A percentile compares a stretch with the other conserved stretches of the same genome.
phyloP scores from a whole-genome alignment of 2,329 filamentous ascomycete genomes.

The Botrytis fabae region DNA sequence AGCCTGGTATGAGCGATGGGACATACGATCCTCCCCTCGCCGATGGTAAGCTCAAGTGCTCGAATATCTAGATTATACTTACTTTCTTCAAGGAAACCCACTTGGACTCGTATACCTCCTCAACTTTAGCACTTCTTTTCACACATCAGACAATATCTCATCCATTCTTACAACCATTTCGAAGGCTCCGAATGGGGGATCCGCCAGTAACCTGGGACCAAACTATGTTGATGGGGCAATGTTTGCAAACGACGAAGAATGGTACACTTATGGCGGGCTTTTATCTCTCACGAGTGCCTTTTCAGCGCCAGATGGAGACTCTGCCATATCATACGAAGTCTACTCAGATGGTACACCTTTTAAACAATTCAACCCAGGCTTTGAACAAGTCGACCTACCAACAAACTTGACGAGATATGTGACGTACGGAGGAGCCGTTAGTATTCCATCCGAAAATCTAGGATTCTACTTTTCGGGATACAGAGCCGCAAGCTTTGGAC shows the following conservation, averaged over 20 bases:
- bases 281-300: conserved; percentile 42
- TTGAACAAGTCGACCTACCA: conserved; percentile 41
- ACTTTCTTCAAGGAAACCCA: conserved; percentile 48
- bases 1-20: conserved; percentile 51
- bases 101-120: conserved; percentile 56
- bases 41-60: conserved; percentile 46
- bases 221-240: conserved; percentile 63
- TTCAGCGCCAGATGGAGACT: conserved; percentile 45
- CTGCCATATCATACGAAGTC: conserved; percentile 52
- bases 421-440: conserved; percentile 63
- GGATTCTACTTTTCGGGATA: conserved; percentile 72
- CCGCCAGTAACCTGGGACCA: conserved; percentile 53
- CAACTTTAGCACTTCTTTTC: conserved; percentile 59
- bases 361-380: neutral
- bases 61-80: conserved; percentile 10
- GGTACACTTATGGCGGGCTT: conserved; percentile 65
- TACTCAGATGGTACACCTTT: conserved; percentile 53
- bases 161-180: conserved; percentile 50
- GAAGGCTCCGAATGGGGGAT: conserved; percentile 49
- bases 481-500: conserved; percentile 51
- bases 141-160: conserved; percentile 54
- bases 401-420: conserved; percentile 58
- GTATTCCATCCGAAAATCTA: conserved; percentile 67
- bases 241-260: conserved; percentile 63
- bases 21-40: conserved; percentile 31